phyloP scores from a whole-genome alignment of 1,284 basidiomycete genomes.

The Ceratobasidium sp. region DNA sequence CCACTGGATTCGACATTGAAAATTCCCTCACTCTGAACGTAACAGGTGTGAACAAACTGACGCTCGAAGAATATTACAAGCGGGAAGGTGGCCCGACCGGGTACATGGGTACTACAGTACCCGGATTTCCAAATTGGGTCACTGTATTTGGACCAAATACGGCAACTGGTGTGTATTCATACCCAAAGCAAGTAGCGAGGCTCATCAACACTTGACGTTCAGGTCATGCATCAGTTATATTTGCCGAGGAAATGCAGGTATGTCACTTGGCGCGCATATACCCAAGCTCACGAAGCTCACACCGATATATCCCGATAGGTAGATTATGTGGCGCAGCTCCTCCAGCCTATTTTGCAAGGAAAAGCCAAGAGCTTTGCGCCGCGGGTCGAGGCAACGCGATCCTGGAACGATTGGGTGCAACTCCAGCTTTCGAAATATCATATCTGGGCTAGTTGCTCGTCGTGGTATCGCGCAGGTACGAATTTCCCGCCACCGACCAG shows the following conservation, averaged over 20 bases:
- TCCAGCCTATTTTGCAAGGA: slow-evolving; percentile 28
- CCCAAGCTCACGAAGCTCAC: neutral
- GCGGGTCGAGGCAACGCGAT: neutral
- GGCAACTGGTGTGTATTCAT: slow-evolving; percentile 1
- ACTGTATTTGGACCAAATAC: slow-evolving; percentile 58
- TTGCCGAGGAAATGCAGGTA: slow-evolving; percentile 34
- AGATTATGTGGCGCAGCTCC: slow-evolving; percentile 23
- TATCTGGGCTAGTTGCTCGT: slow-evolving; percentile 25
- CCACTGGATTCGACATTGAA: slow-evolving; percentile 47
- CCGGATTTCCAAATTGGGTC: slow-evolving; percentile 65
- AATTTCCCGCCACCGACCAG: neutral
- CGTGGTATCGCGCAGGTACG: slow-evolving; percentile 39
- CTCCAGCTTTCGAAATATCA: neutral
- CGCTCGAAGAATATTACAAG: slow-evolving; percentile 59
- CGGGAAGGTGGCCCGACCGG: slow-evolving; percentile 61
- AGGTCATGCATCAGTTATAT: slow-evolving; percentile 44
- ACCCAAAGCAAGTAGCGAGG: too few relatives aligned
- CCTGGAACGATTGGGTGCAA: slow-evolving; percentile 25
- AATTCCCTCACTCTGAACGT: slow-evolving; percentile 23
- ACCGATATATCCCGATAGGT: slow-evolving; percentile 8
- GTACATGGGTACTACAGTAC: slow-evolving; percentile 62
- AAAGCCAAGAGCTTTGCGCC: slow-evolving; percentile 37
- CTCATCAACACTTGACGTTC: neutral
- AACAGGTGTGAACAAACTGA: slow-evolving; percentile 51
- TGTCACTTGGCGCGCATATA: neutral